Conservation (phyloP, 1,284 basidiomycete genomes). For the Sanghuangporus sanghuang region DNA sequence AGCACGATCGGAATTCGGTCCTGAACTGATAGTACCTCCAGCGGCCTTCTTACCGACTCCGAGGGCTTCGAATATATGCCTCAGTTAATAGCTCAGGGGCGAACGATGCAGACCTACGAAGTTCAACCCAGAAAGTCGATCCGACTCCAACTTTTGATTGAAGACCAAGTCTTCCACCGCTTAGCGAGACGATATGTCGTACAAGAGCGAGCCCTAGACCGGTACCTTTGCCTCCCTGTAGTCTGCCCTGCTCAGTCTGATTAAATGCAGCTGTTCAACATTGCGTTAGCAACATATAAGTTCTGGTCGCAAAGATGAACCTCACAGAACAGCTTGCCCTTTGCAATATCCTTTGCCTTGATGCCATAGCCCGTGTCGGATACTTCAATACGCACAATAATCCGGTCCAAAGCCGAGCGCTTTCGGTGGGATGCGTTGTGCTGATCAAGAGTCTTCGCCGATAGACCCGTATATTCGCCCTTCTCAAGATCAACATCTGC, state of each 20-base stretch:
- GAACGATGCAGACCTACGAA: constrained; percentile 40
- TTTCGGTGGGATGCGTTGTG: constrained; percentile 42
- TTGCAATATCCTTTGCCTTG: constrained; percentile 62
- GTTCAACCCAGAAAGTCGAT: constrained; percentile 77
- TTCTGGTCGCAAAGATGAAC: constrained; percentile 15
- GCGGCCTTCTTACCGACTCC: constrained; percentile 35
- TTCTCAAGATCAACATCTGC: constrained; percentile 10
- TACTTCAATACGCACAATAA: constrained; percentile 78
- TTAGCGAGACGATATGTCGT: constrained; percentile 84
- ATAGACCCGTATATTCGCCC: constrained; percentile 28
- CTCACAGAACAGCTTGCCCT: constrained; percentile 74
- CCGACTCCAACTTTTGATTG: constrained; percentile 56
- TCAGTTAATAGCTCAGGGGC: constrained; percentile 25
- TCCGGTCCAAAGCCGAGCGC: constrained; percentile 41
- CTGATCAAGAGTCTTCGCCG: constrained; percentile 40
- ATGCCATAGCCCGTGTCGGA: constrained; percentile 81
- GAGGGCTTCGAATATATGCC: constrained; percentile 27
- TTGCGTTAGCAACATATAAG: constrained; percentile 1
- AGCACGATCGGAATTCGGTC: constrained; percentile 1
- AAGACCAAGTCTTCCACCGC: constrained; percentile 76
- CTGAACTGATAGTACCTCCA: constrained; percentile 14
- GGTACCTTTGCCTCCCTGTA: constrained; percentile 84
- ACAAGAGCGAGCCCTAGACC: constrained; percentile 86
- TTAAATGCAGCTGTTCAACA: constrained; percentile 55
- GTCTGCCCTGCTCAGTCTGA: constrained; percentile 75